These are phyloP conservation scores for Heimioporus sp. DNA, from an alignment of 768 basidiomycete genomes.

Conservation along the genomic window DNA sequence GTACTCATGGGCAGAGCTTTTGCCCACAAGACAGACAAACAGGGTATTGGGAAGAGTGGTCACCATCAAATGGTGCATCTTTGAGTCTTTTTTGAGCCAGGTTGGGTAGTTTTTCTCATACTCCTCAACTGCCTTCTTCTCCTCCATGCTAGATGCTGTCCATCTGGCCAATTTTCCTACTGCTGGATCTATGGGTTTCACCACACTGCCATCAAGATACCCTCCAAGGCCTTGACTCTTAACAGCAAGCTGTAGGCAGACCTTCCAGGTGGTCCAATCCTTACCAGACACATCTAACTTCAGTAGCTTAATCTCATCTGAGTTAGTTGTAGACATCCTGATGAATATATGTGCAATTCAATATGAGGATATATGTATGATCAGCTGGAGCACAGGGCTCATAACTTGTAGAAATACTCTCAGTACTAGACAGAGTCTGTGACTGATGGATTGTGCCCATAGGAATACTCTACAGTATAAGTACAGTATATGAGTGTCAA, in stretches of 20 bases:
- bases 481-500: too few species aligned
- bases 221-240: too few species aligned
- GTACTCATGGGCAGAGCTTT: slow-evolving; percentile 18
- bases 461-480: too few species aligned
- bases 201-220: too few species aligned
- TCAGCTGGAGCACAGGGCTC: not conserved
- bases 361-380: not conserved
- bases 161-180: too few species aligned
- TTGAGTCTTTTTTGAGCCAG: slow-evolving; percentile 23
- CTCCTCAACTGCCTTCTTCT: slow-evolving; percentile 3
- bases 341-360: too few species aligned
- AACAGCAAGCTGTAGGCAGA: too few species aligned
- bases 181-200: too few species aligned
- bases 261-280: not conserved
- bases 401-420: not conserved
- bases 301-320: not conserved
- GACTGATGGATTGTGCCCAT: too few species aligned
- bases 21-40: not conserved
- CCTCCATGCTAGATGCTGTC: too few species aligned
- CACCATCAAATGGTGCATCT: slow-evolving; percentile 17
- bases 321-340: not conserved
- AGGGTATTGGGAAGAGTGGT: not conserved
- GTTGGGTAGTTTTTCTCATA: not conserved
- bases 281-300: slow-evolving; percentile 9
- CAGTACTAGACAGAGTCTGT: too few species aligned